Evolutionary conservation across 2,329 filamentous ascomycete genomes (phyloP), one percentile per base, ranked within the genome.

Genomic region (Pseudogymnoascus sp.): DNA sequence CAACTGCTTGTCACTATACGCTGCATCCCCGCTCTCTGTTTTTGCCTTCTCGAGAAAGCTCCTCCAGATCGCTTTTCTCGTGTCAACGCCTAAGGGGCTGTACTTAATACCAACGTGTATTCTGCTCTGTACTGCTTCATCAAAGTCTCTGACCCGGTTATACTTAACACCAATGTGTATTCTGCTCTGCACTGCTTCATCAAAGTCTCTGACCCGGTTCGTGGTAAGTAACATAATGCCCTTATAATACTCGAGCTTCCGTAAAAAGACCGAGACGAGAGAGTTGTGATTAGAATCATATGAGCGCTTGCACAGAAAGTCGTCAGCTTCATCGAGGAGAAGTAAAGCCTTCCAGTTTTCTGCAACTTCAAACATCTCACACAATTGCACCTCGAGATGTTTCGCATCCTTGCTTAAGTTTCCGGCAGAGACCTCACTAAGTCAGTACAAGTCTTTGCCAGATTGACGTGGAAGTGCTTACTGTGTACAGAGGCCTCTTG

Each of bases 201-300:
- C 66, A 44, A 68, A 65, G 16, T 46, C 63, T 25, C 63, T 61
- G 16, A 66, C 64, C 36, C 64, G 64, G 61, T 68, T 68, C 31
- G 69, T 73, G 3, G 70, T 72, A 2, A 73, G 63, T 42, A 73
- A 70, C 59, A 73, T 64, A 40, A 72, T 65, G 11, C 71, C 71
- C 59, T 66, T 60, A 67, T 71, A 69, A 44, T 67, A 67, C 40
- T 69, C 66, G 2, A 69, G 60, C 59, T 69, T 67, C 11, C 70
- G 65, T 42, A 70, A 63, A 59, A 81, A 80, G 65, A 80, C 78
- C 64, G 75, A 77, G 11, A 78, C 76, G 6, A 82, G 73, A 40
- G 77, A 78, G 69, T 83, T 82, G 21, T 79, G 74, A 36, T 36
- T 34, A 12, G 28, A 36, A 1, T 62, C 4, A 23, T 28, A 4